Base-by-base conservation (phyloP, 2,329 filamentous ascomycete species). In the Aspergillus clavatus region DNA sequence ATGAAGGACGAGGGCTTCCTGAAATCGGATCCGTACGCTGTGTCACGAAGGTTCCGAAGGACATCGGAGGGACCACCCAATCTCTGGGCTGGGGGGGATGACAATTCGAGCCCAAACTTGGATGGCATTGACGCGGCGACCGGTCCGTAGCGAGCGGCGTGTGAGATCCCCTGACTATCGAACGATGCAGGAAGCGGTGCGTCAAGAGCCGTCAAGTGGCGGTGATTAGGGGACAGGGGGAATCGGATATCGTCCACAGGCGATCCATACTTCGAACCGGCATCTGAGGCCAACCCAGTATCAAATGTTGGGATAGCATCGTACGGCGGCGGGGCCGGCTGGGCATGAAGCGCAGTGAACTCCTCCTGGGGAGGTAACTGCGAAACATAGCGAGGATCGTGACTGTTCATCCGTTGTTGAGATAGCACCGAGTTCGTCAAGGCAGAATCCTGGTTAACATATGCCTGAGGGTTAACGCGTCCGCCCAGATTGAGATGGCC, bases 121-220 rank as follows among this genome's bases (percentile, higher is more conserved):
- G 89, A 87, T 7, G 93, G 93, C 8, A 97, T 87, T 0, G 91
- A 97, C 0, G 90, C 88, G 6, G 91, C 90, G 68, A 94, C 89
- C 0, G 90, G 89, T 0, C 87, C 93, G 64, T 90, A 89, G 48
- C 89, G 82, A 14, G 91, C 90, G 51, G 89, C 89, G 65, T 91
- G 87, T 8, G 90, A 96, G 42, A 96, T 87, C 40, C 90, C 91
- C 61, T 96, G 93, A 58, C 89, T 95, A 68, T 97, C 93, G 65
- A 97, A 96, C 0, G 91, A 97, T 7, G 90, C 88, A 1, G 93
- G 93, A 7, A 97, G 79, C 12, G 89, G 89, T 2, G 89, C 93
- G 70, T 97, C 91, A 51, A 96, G 79, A 11, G 94, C 87, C n/a
- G 87, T 93, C n/a, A 95, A 84, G 42, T 81, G 81, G 56, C 76